Percentiles rank a stretch among this genome's conserved stretches.
Evolutionary conservation across 1,139 yeast species (phyloP).

Genomic region (Saccharomyces hybrid): DNA sequence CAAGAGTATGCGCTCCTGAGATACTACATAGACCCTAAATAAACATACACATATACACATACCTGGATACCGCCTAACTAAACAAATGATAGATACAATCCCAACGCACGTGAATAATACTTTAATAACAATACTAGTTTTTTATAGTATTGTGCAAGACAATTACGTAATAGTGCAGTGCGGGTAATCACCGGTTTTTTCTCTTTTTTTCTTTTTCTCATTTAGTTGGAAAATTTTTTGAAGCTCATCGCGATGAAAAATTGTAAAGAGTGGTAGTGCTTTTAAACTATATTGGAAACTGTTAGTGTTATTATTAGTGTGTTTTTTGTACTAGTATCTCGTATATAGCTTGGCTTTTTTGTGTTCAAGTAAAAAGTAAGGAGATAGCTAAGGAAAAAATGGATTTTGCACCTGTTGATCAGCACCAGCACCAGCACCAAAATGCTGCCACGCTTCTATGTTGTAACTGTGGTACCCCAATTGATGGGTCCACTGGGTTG

Average conservation of each 20-base stretch:
- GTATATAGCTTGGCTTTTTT: background rate
- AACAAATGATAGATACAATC: background rate
- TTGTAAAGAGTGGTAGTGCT: background rate
- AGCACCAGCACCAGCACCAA: constrained; percentile 21
- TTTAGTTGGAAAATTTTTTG: background rate
- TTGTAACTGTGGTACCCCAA: constrained; percentile 97
- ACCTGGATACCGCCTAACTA: background rate
- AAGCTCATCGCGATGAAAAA: background rate
- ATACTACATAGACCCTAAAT: background rate
- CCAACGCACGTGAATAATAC: background rate
- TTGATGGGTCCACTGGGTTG: constrained; percentile 89
- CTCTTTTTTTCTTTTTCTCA: background rate
- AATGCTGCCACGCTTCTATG: constrained; percentile 84
- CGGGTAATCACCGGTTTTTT: background rate
- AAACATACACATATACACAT: background rate
- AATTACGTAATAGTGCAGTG: background rate
- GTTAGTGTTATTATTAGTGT: background rate
- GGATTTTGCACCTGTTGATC: constrained; percentile 28
- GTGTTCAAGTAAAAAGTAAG: background rate
- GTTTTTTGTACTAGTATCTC: background rate
- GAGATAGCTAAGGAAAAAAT: constrained; percentile 8
- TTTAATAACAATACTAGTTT: background rate
- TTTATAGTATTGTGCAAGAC: background rate
- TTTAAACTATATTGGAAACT: background rate
- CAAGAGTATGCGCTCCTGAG: constrained; percentile 9